Evolutionary conservation across 805 yeast species (phyloP).

Genomic region (Candida golubevii): DNA sequence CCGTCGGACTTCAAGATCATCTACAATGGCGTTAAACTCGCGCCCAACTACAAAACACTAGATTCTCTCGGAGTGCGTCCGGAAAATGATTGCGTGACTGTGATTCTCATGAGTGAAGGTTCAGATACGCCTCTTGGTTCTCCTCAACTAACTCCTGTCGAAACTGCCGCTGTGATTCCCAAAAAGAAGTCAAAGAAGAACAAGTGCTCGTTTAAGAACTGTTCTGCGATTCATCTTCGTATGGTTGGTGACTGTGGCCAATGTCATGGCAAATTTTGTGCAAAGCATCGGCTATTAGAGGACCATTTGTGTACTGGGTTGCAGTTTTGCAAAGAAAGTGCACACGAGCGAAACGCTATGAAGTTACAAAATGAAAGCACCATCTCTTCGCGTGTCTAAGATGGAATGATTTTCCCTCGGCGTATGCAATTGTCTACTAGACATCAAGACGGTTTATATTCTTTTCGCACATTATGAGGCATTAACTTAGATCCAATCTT

Average conservation of each 20-base stretch:
- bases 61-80: constrained; percentile 18
- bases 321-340: constrained; percentile 72
- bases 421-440: no score
- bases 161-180: constrained; percentile 14
- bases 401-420: no score
- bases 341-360: constrained; percentile 80
- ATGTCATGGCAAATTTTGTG: constrained; percentile 82
- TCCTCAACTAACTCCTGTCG: constrained; percentile 18
- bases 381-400: constrained; percentile 37
- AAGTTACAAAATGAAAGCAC: constrained; percentile 83
- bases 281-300: constrained; percentile 81
- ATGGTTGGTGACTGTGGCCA: constrained; percentile 81
- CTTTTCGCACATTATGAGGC: no score
- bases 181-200: constrained; percentile 36
- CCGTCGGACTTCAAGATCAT: constrained; percentile 39
- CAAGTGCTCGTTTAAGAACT: constrained; percentile 50
- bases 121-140: constrained; percentile 21
- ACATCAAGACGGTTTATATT: no score
- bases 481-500: no score
- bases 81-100: constrained; percentile 14
- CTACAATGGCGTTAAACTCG: constrained; percentile 35
- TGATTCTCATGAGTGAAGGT: constrained; percentile 27
- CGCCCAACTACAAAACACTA: constrained; percentile 24
- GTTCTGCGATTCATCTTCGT: constrained; percentile 61
- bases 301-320: constrained; percentile 78